Percentiles rank a stretch among this genome's conserved stretches.
Evolutionary conservation across 352 stramenopile species (phyloP).

Genomic region (Globisporangium spiculum): DNA sequence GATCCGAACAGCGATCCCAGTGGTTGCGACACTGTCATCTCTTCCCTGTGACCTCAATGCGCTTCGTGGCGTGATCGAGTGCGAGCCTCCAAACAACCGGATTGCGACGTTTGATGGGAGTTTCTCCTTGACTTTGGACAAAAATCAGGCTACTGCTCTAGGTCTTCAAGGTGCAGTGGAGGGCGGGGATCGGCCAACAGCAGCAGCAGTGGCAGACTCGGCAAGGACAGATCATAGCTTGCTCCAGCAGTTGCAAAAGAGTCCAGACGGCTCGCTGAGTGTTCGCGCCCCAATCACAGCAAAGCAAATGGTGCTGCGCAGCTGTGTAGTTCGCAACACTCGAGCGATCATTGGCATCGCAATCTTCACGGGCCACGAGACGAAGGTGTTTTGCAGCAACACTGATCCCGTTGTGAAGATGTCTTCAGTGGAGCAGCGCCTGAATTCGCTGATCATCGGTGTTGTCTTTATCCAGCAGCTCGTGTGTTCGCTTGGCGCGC

Average conservation of each 20-base stretch:
- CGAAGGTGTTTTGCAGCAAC: constrained; percentile 84
- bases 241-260: constrained; percentile 26
- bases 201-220: neutral
- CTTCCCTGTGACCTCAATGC: constrained; percentile 31
- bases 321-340: constrained; percentile 88
- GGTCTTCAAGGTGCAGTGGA: constrained; percentile 22
- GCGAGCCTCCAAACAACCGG: constrained; percentile 78
- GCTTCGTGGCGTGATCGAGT: constrained; percentile 61
- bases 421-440: constrained; percentile 68
- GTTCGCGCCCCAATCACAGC: constrained; percentile 64
- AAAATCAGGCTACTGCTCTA: constrained; percentile 32
- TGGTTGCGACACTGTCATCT: constrained; percentile 37
- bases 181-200: neutral
- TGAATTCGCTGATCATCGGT: constrained; percentile 71
- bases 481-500: constrained; percentile 59
- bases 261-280: constrained; percentile 30
- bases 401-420: constrained; percentile 74
- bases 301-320: constrained; percentile 89
- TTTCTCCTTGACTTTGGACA: constrained; percentile 43
- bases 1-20: constrained; percentile 67
- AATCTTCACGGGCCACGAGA: constrained; percentile 88
- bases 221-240: constrained; percentile 11
- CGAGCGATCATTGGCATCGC: constrained; percentile 78
- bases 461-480: constrained; percentile 77
- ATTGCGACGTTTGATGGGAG: constrained; percentile 85